Percentiles rank a stretch among this genome's conserved stretches.
Conservation (phyloP, 345 rosid species). For the Pistacia vera region DNA sequence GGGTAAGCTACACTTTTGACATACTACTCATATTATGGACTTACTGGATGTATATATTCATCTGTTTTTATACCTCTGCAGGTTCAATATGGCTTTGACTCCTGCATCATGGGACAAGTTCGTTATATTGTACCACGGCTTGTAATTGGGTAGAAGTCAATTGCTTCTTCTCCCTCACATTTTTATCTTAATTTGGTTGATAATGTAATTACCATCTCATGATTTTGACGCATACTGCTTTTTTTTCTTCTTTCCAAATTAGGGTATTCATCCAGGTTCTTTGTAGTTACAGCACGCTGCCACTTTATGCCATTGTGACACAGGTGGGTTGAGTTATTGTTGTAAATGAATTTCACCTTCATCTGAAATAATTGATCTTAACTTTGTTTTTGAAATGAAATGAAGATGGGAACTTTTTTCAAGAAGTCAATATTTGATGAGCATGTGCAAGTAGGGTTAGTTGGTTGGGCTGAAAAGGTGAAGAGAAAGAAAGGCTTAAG, state of each 20-base stretch:
- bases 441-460: constrained; percentile 65
- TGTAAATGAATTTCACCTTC: background rate
- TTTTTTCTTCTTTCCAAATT: constrained; percentile 14
- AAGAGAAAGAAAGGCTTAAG: constrained; percentile 49
- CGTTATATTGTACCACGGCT: constrained; percentile 73
- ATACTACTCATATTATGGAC: background rate
- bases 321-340: constrained; percentile 51
- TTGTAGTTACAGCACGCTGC: constrained; percentile 92
- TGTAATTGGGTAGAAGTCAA: constrained; percentile 64
- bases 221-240: background rate
- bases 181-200: constrained; percentile 6
- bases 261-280: constrained; percentile 81
- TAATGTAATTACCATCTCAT: background rate
- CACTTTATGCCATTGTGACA: constrained; percentile 90
- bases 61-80: constrained; percentile 24
- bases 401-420: constrained; percentile 85
- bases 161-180: background rate
- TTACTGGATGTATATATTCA: constrained; percentile 1
- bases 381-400: constrained; percentile 14
- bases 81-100: constrained; percentile 80
- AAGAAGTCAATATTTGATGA: constrained; percentile 85
- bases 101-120: constrained; percentile 85
- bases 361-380: background rate
- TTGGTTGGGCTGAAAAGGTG: constrained; percentile 79
- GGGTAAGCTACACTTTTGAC: constrained; percentile 44